Conservation (phyloP, 768 basidiomycete species). For the Gloeostereum incarnatum region DNA sequence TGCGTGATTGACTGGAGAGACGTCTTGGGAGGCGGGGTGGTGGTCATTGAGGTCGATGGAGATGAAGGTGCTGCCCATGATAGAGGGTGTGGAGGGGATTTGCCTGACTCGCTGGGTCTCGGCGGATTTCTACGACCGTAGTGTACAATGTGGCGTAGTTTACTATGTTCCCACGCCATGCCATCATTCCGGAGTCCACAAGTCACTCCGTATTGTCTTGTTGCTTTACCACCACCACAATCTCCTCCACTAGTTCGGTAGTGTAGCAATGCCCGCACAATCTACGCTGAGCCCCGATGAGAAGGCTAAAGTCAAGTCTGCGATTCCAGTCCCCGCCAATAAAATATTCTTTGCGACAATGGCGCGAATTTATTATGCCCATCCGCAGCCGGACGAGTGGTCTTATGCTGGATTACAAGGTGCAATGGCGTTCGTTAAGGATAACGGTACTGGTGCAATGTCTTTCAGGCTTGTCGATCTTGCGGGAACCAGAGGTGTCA, state of each 20-base stretch:
- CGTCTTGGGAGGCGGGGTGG: constrained; percentile 31
- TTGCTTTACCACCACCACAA: no score
- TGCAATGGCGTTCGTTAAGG: constrained; percentile 63
- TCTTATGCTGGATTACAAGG: constrained; percentile 84
- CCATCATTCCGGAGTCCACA: no score
- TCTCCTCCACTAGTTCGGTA: no score
- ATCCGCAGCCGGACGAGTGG: constrained; percentile 73
- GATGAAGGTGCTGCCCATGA: constrained; percentile 23
- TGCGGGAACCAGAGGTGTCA: constrained; percentile 71
- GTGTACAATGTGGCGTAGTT: no score
- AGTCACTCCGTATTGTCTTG: no score
- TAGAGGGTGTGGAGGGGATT: constrained; percentile 28
- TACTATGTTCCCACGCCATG: no score
- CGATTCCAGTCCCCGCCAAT: constrained; percentile 39
- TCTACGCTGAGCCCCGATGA: constrained; percentile 67
- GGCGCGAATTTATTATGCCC: constrained; percentile 85
- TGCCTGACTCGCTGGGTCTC: constrained; percentile 30
- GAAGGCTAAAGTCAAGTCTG: constrained; percentile 64
- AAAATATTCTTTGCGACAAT: constrained; percentile 81
- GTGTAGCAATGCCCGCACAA: constrained; percentile 64
- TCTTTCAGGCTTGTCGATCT: constrained; percentile 80
- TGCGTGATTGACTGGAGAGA: constrained; percentile 38
- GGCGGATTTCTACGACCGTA: constrained; percentile 24
- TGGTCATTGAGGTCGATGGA: constrained; percentile 33
- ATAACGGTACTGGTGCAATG: constrained; percentile 45